Evolutionary conservation across 1,139 yeast species (phyloP).

Genomic region (Waltiozyma sp.): DNA sequence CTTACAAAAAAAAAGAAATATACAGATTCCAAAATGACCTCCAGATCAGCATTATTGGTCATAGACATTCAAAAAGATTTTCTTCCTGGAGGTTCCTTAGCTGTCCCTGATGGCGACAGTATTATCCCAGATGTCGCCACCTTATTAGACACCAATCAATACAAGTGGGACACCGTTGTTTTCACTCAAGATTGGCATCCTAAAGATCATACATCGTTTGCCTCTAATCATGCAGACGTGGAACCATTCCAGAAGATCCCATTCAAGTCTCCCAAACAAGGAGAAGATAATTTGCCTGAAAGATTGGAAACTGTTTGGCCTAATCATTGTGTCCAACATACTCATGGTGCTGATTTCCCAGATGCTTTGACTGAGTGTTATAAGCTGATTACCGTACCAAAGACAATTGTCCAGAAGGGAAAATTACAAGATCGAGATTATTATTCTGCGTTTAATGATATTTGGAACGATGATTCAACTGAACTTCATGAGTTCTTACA

Average conservation of each 20-base stretch:
- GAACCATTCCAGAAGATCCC: conserved; percentile 41
- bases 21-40: conserved; percentile 5
- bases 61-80: conserved; percentile 85
- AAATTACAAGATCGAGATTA: conserved; percentile 62
- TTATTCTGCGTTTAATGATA: conserved; percentile 81
- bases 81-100: conserved; percentile 63
- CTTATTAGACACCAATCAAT: conserved; percentile 26
- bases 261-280: conserved; percentile 39
- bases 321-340: conserved; percentile 71
- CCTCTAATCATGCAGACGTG: conserved; percentile 44
- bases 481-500: conserved; percentile 43
- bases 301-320: conserved; percentile 66
- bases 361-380: conserved; percentile 26
- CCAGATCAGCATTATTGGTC: conserved; percentile 47
- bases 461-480: conserved; percentile 64
- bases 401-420: conserved; percentile 55
- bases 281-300: conserved; percentile 20
- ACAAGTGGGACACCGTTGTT: conserved; percentile 50
- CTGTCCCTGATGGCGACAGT: conserved; percentile 55
- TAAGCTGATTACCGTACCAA: conserved; percentile 19
- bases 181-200: conserved; percentile 94
- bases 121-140: conserved; percentile 41
- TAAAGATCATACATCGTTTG: conserved; percentile 65
- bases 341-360: conserved; percentile 59
- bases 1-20: conserved; percentile 8